A percentile compares a stretch with the other conserved stretches of the same genome.
phyloP scores from a whole-genome alignment of 352 stramenopile species.

The Globisporangium emineosum region DNA sequence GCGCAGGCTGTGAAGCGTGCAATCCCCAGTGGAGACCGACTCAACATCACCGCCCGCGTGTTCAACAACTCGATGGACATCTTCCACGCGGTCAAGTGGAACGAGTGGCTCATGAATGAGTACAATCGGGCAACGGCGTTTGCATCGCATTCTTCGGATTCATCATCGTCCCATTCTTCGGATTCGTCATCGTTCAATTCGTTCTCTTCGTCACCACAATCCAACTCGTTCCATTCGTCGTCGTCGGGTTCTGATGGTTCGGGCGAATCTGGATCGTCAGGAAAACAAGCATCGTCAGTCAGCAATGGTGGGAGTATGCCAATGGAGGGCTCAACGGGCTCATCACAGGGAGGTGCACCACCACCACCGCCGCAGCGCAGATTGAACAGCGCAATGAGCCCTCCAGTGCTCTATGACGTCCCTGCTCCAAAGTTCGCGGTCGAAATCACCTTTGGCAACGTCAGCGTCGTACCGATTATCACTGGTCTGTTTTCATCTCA shows the following conservation, averaged over 20 bases:
- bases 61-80: conserved; percentile 38
- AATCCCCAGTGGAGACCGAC: conserved; percentile 8
- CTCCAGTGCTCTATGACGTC: conserved; percentile 16
- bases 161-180: not conserved
- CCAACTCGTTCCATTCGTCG: too few relatives aligned
- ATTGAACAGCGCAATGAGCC: conserved; percentile 12
- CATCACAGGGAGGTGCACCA: not conserved
- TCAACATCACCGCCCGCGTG: conserved; percentile 30
- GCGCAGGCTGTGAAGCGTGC: conserved; percentile 1
- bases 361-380: not conserved
- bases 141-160: not conserved
- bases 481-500: not conserved
- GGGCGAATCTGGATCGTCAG: not conserved
- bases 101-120: conserved; percentile 24
- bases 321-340: not conserved
- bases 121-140: conserved; percentile 5
- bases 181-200: too few relatives aligned
- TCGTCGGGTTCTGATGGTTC: not conserved
- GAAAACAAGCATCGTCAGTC: not conserved
- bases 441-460: conserved; percentile 32
- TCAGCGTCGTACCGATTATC: conserved; percentile 25
- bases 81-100: conserved; percentile 17
- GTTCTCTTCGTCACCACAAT: too few relatives aligned
- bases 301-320: not conserved
- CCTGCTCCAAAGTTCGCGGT: conserved; percentile 25